Base-by-base conservation (phyloP, 169 alveolate genomes). In the Eimeria nieschulzi region DNA sequence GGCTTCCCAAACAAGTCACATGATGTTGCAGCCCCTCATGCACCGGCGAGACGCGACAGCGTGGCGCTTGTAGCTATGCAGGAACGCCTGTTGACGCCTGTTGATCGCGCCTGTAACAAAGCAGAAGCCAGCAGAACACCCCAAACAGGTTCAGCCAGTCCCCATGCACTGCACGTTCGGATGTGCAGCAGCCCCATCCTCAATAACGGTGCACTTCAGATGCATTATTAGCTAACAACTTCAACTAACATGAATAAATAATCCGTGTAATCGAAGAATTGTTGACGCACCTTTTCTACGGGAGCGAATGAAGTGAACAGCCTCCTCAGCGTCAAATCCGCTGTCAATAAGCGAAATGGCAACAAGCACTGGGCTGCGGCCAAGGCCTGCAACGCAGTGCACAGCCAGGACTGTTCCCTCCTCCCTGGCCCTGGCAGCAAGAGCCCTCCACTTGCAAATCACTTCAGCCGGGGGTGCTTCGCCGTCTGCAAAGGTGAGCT, bases 321-420 rank as follows among this genome's bases (percentile, higher is more conserved):
- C 98, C 84, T 97, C 98, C 90, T 96, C 92, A 26, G 98, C 97
- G 23, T 96, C 98, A 97, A 96, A 96, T 15, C 98, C 98, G 86
- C 95, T 95, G 87, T 97, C 98, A 54, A 97, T 96, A n/a, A 97
- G 95, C 7, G 98, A 98, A 25, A 97, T 93, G 23, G 97, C 97
- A 56, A 97, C 98, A 21, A 97, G 95, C 39, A 97, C 99, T 17
- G 99, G 99, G 39, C 99, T 99, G 63, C 99, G 91, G 39, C 99
- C 99, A 46, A 97, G 95, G 12, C 99, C 99, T 6, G 99, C 98
- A 46, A 97, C 98, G 88, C 99, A 97, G 87, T 97, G 99, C n/a
- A 97, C 98, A 15, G 99, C 99, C 13, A 97, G 96, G 73, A 98
- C 96, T 7, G 97, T 95, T 23, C 95, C 95, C 79, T 68, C 82